Percentiles rank a stretch among this genome's conserved stretches.
Conservation (phyloP, 306 rosid genomes). For the Ziziphus jujuba region DNA sequence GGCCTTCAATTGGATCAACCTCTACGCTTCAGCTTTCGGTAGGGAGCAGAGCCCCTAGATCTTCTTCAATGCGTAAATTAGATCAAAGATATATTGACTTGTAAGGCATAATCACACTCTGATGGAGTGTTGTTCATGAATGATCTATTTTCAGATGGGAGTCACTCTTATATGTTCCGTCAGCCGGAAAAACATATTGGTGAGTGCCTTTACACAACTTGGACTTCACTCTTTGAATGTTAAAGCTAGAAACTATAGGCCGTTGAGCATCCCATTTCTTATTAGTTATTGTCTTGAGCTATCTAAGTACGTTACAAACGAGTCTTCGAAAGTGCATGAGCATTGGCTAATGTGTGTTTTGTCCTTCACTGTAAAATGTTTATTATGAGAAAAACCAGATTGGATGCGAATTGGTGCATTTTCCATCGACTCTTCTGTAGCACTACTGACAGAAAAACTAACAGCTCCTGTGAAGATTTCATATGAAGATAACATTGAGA, state of each 20-base stretch:
- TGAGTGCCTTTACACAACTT: slow-evolving; percentile 31
- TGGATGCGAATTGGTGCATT: slow-evolving; percentile 98
- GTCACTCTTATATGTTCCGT: slow-evolving; percentile 83
- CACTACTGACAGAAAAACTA: slow-evolving; percentile 63
- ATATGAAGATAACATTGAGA: slow-evolving; percentile 40
- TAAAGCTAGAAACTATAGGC: background rate
- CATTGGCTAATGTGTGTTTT: background rate
- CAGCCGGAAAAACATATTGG: slow-evolving; percentile 89
- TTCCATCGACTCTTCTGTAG: slow-evolving; percentile 66
- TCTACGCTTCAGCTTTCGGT: slow-evolving; percentile 81
- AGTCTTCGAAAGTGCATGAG: background rate
- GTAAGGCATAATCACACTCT: slow-evolving; percentile 2
- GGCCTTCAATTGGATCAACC: slow-evolving; percentile 67
- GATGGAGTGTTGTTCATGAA: slow-evolving; percentile 16
- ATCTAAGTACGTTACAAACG: no score
- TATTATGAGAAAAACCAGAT: slow-evolving; percentile 45
- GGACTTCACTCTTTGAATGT: background rate
- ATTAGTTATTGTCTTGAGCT: background rate
- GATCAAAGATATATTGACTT: background rate
- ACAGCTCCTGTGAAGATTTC: slow-evolving; percentile 39
- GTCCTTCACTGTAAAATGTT: slow-evolving; percentile 7
- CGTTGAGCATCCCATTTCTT: background rate
- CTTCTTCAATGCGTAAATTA: background rate
- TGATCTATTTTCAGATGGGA: slow-evolving; percentile 59
- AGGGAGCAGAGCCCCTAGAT: slow-evolving; percentile 18